These are phyloP conservation scores for Nicotiana knightiana DNA, from an alignment of 257 asterid genomes.

Conservation along the genomic window DNA sequence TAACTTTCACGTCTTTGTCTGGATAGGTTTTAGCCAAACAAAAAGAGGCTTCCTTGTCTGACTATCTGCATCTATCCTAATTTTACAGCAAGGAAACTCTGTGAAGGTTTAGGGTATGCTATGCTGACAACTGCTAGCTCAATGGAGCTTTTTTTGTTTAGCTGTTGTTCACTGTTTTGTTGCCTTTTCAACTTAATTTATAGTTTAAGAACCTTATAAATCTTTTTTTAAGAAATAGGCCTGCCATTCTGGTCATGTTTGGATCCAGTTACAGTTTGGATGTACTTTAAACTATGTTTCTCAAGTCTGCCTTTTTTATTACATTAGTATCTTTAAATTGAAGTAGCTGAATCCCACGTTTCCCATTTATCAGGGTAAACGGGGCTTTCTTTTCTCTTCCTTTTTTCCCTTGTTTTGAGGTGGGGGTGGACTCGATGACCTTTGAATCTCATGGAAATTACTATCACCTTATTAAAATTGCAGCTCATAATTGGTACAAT, in stretches of 20 bases:
- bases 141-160: background rate
- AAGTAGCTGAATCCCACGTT: background rate
- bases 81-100: no score
- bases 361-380: slow-evolving; percentile 1
- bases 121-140: background rate
- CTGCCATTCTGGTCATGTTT: background rate
- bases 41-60: no score
- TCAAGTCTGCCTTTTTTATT: background rate
- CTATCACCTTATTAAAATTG: slow-evolving; percentile 27
- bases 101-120: no score
- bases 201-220: no score
- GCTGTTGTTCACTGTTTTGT: background rate
- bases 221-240: background rate
- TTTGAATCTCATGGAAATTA: slow-evolving; percentile 8
- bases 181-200: background rate
- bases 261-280: background rate
- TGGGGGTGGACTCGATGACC: background rate
- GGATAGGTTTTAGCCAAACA: background rate
- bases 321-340: background rate
- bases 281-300: background rate
- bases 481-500: slow-evolving; percentile 89
- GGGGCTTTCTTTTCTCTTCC: background rate
- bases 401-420: background rate
- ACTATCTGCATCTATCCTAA: no score
- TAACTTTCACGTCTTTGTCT: no score